Evolutionary conservation across 192 early-diverging fungal species (phyloP), one percentile per base, ranked within the genome.

Genomic region (Dissophora ornata): DNA sequence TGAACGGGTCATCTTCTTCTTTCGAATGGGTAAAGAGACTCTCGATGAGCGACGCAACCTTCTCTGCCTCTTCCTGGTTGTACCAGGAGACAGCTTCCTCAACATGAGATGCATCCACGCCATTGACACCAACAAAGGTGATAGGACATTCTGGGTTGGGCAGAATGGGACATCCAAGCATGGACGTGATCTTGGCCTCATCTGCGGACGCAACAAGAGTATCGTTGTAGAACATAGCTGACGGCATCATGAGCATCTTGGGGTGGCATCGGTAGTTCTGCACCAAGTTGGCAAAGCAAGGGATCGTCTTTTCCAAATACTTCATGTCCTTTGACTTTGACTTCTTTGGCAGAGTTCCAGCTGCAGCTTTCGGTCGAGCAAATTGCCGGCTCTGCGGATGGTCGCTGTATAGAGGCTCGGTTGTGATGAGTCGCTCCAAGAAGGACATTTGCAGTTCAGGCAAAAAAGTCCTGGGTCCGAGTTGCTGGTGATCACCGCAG

Each of bases 401-500:
- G 34, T 85, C 74, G 12, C 73, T 51, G 62, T 85, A 85, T 2
- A 85, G 55, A 0, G 66, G 68, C 42, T 73, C 51, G 10, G 64
- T 62, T 26, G 59, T 57, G 36, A 85, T 82, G 4, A 85, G 62
- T 2, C 87, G 69, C 62, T 88, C 87, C 49, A 88, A 54, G 21
- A 80, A 63, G 9, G 84, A 85, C 0, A 80, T 22, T 19, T 83
- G 63, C 1, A 85, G 42, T 16, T 78, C 70, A 6, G 71, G 56
- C 13, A 67, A 58, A 29, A 74, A 73, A 13, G 85, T 77, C 44
- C 75, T 58, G 6, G 87, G 85, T 26, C 85, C 83, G 33, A 88
- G 74, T 58, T 87, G 82, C 22, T 79, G 71, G 51, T 80, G 83
- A 53, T 88, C 87, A 26, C 87, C 87, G 53, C 84, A 84, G 16